Evolutionary conservation across 1,139 yeast species (phyloP), one percentile per base, ranked within the genome.

Genomic region (Kurtzmaniella quercitrusa): DNA sequence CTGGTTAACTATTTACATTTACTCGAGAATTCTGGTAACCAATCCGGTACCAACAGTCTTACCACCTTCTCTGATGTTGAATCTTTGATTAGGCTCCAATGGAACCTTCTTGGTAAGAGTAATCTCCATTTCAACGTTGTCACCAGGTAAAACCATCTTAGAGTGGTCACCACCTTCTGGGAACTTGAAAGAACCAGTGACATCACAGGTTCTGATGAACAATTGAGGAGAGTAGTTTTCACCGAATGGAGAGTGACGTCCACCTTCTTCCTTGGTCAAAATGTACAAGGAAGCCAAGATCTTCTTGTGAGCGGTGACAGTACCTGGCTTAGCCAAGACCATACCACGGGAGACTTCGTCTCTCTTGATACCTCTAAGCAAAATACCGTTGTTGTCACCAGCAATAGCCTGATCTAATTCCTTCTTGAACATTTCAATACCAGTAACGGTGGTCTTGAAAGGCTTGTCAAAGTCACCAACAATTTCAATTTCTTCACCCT

Each of bases 1-100:
- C 31, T 27, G 31, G 31, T 27, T 27, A 39, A 29, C 38, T 36
- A 36, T 36, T 36, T 36, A 36, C 38, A 42, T 39, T 56, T 77
- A 82, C 71, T 87, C 96, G 58, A 89, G 70, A 69, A 93, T 85
- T 75, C 96, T 85, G 61, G 98, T 93, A 59, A 93, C 82, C 75
- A 93, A 77, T 77, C 98, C 98, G 58, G 98, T 93, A 70, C 97
- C 98, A 57, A 93, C 98, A 53, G 98, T 93, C 76, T 85, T 88
- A 67, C 98, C 98, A 75, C 98, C 98, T 78, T 93, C 99, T 83
- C 99, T 94, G 68, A 93, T 81, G 82, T 93, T 93, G 85, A 93
- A 93, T 74, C 98, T 88, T 77, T 90, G 96, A 70, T 95, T 95
- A 60, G 85, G 84, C 77, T 93, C 98, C 56, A 94, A 66, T 54